phyloP scores from a whole-genome alignment of 2,329 filamentous ascomycete species.

The Magnaporthiopsis incrustans region DNA sequence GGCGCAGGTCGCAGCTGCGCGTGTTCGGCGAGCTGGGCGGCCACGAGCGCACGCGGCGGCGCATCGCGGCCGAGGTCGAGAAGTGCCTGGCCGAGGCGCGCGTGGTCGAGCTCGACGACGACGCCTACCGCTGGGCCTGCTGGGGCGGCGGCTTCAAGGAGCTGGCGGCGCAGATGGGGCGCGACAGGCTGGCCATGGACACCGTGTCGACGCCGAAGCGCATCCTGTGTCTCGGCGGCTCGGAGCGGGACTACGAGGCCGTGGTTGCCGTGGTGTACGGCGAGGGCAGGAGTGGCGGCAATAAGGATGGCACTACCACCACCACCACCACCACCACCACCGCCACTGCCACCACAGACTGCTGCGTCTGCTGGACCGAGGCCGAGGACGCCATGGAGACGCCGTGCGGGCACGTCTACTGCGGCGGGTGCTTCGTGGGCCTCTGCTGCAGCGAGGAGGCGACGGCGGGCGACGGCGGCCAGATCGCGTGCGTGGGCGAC shows the following conservation, averaged over 20 bases:
- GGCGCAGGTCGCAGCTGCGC: conserved; percentile 19
- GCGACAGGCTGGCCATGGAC: conserved; percentile 22
- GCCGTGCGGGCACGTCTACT: conserved; percentile 33
- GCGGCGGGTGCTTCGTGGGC: conserved; percentile 30
- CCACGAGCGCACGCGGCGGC: neutral
- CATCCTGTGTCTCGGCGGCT: conserved; percentile 22
- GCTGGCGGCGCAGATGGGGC: conserved; percentile 19
- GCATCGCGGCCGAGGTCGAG: conserved; percentile 5
- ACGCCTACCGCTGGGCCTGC: conserved; percentile 22
- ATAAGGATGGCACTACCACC: neutral
- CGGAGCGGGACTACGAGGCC: conserved; percentile 12
- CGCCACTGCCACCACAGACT: conserved; percentile 12
- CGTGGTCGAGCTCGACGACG: conserved; percentile 19
- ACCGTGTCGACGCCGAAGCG: conserved; percentile 22
- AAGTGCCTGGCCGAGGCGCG: neutral
- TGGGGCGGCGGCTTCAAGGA: conserved; percentile 22
- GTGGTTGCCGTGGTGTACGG: conserved; percentile 13
- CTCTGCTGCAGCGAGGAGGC: conserved; percentile 19
- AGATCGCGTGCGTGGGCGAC: conserved; percentile 20
- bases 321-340: neutral
- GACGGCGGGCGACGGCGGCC: conserved; percentile 5
- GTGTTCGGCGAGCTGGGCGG: conserved; percentile 18
- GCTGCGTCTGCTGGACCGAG: conserved; percentile 28
- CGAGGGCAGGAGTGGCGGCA: neutral
- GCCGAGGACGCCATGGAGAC: conserved; percentile 27